Evolutionary conservation across 2,329 filamentous ascomycete species (phyloP), one percentile per base, ranked within the genome.

Genomic region (Daldinia sp.): DNA sequence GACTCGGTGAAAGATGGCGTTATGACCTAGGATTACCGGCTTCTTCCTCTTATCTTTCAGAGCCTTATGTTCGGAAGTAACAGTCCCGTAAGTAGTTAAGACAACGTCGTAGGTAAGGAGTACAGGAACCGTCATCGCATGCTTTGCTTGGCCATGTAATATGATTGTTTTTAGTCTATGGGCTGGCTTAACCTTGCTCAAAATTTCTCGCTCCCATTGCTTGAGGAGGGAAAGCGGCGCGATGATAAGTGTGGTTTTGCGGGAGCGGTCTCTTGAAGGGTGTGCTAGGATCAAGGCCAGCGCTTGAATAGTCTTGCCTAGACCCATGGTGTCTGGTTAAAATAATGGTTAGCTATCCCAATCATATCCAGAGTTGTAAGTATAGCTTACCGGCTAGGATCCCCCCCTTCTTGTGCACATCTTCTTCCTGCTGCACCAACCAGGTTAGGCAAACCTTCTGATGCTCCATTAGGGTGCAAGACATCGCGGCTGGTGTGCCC

Each of bases 21-120:
- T 83, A 0, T 52, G 15, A 9, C 50, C 62, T 15, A 72, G 50
- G 66, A 81, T 80, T 7, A 90, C 7, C 13, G 11, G 47, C 7
- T 57, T 57, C 13, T 41, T 43, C 7, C 3, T 25, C 10, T 4
- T 9, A 7, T 15, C 11, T 27, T 29, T 21, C 15, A 29, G 41
- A 15, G 85, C 83, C 73, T 90, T 94, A 68, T 85, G 81, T 72
- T 94, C 91, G 0, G 85, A 81, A 1, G 83, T 85, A 17, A 95
- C 75, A 0, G 88, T 92, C 17, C 90, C 91, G 70, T 90, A 95
- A 0, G 91, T 94, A 0, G 92, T 94, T 30, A 95, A 78, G 5
- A 95, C 89, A 25, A 94, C 85, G 72, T 95, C 92, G 70, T 85
- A 90, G 3, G 79, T 79, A 54, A 85, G 85, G 23, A 96, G 77